Percentiles rank a stretch among this genome's conserved stretches.
phyloP scores from a whole-genome alignment of 192 early-diverging fungal species.

The Entomortierella lignicola region DNA sequence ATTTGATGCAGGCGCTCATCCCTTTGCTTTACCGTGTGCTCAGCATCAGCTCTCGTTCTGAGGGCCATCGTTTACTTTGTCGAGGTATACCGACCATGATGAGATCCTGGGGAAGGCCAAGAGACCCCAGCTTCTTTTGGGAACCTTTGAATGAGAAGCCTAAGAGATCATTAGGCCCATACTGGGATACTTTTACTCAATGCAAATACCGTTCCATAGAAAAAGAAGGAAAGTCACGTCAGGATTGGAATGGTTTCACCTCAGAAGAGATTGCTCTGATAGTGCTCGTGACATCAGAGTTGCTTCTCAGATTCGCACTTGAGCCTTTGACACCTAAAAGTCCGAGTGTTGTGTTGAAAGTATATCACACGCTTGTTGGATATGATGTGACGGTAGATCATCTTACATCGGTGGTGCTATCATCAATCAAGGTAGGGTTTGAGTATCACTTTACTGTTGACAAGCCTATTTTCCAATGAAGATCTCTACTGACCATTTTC shows the following conservation, averaged over 20 bases:
- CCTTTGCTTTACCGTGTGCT: constrained; percentile 27
- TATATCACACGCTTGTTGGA: constrained; percentile 12
- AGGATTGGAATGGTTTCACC: neutral
- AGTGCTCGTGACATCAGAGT: constrained; percentile 8
- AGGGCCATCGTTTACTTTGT: constrained; percentile 22
- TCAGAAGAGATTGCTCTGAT: neutral
- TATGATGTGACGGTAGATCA: constrained; percentile 33
- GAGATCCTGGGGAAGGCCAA: neutral
- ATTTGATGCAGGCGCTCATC: neutral
- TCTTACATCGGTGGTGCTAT: constrained; percentile 22
- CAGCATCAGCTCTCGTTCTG: constrained; percentile 24
- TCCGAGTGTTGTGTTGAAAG: neutral
- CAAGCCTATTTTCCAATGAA: too few species aligned
- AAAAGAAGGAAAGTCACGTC: neutral
- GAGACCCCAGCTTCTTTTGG: constrained; percentile 14
- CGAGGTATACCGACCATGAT: constrained; percentile 14
- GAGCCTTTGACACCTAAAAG: constrained; percentile 12
- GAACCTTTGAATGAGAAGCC: neutral
- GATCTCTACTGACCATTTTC: neutral
- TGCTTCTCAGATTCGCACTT: constrained; percentile 24
- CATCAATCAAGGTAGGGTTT: constrained; percentile 25
- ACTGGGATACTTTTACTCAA: constrained; percentile 12
- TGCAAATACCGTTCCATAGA: neutral
- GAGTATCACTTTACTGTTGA: too few species aligned
- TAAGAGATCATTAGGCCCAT: neutral